A percentile compares a stretch with the other conserved stretches of the same genome.
Evolutionary conservation across 208 protist genomes (phyloP).

Genomic region (Cochliopodium minus): DNA sequence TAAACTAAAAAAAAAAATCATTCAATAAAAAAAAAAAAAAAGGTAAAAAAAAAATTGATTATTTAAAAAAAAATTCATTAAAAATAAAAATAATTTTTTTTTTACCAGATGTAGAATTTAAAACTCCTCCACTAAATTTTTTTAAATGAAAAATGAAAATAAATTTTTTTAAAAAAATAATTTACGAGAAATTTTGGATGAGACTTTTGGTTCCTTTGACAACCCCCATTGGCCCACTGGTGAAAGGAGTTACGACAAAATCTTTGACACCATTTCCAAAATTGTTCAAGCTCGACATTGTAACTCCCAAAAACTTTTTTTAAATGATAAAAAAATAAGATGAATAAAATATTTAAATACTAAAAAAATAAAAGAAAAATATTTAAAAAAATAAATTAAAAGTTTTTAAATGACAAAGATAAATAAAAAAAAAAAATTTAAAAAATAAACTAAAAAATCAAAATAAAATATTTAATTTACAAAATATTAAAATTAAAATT

Average conservation of each 20-base stretch:
- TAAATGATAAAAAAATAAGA: conserved; percentile 2
- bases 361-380: conserved; percentile 10
- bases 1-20: conserved; percentile 4
- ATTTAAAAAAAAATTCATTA: conserved; percentile 4
- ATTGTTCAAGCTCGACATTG: too few species aligned
- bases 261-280: too few species aligned
- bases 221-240: too few species aligned
- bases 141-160: conserved; percentile 8
- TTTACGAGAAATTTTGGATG: too few species aligned
- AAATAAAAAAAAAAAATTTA: conserved; percentile 9
- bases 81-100: too few species aligned
- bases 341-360: conserved; percentile 1
- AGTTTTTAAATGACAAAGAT: conserved; percentile 1
- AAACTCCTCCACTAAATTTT: neutral
- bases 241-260: too few species aligned
- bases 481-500: conserved; percentile 8
- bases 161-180: conserved; percentile 5
- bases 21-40: conserved; percentile 9
- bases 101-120: too few species aligned
- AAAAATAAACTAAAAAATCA: conserved; percentile 4
- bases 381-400: conserved; percentile 9
- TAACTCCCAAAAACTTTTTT: conserved; percentile 10
- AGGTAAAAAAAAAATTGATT: conserved; percentile 8
- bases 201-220: too few species aligned
- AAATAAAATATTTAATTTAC: conserved; percentile 5